These are phyloP conservation scores for Globisporangium heterothallicum DNA, from an alignment of 352 stramenopile genomes.

Conservation along the genomic window DNA sequence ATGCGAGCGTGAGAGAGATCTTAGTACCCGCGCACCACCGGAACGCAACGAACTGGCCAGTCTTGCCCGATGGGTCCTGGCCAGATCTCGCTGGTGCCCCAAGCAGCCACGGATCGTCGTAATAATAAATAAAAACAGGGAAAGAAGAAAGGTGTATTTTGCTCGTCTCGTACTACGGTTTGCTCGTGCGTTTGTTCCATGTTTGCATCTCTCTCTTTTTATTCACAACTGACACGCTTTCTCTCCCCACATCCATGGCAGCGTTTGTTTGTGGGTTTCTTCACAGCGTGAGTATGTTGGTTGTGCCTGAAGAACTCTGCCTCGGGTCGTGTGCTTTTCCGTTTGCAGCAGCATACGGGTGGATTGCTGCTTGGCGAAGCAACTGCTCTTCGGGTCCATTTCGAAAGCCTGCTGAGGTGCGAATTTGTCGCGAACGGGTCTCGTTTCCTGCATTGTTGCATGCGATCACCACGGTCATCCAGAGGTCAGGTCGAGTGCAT, in stretches of 20 bases:
- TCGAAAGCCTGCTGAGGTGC: slow-evolving; percentile 50
- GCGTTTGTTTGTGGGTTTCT: too few species aligned
- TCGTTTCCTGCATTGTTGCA: slow-evolving; percentile 1
- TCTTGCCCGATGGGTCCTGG: slow-evolving; percentile 65
- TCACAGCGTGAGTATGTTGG: slow-evolving; percentile 70
- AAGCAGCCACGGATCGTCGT: slow-evolving; percentile 20
- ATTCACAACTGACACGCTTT: too few species aligned
- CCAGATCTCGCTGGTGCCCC: slow-evolving; percentile 28
- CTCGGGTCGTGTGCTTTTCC: slow-evolving; percentile 6
- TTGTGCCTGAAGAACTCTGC: slow-evolving; percentile 11
- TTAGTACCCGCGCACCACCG: slow-evolving; percentile 69
- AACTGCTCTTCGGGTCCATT: slow-evolving; percentile 41
- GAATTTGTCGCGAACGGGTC: slow-evolving; percentile 26
- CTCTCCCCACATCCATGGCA: too few species aligned
- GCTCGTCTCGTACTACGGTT: slow-evolving; percentile 20
- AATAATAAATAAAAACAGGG: slow-evolving; percentile 13
- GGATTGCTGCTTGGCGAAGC: slow-evolving; percentile 25
- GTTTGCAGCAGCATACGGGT: slow-evolving; percentile 17
- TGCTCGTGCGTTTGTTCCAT: neutral
- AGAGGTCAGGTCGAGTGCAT: neutral
- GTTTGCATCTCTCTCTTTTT: too few species aligned
- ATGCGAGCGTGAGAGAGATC: slow-evolving; percentile 64
- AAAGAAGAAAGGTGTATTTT: slow-evolving; percentile 52
- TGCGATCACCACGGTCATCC: too few species aligned
- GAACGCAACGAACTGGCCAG: slow-evolving; percentile 72